Percentiles rank a stretch among this genome's conserved stretches.
phyloP scores from a whole-genome alignment of 805 yeast species.

The Saturnispora dispora region DNA sequence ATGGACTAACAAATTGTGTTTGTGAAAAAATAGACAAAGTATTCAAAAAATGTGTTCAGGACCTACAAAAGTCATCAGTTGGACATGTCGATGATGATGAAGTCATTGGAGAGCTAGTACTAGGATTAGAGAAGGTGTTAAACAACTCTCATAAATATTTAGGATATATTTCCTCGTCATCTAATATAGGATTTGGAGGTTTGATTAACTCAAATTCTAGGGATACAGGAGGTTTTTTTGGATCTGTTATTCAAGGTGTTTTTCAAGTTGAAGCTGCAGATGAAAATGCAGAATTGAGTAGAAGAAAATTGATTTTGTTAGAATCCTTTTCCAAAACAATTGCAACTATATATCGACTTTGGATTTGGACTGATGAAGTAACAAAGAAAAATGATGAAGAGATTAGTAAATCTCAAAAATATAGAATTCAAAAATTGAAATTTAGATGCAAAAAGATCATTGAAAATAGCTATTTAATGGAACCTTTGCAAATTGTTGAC shows the following conservation, averaged over 20 bases:
- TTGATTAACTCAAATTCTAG: conserved; percentile 8
- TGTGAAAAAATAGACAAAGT: conserved; percentile 22
- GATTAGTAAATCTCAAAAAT: conserved; percentile 29
- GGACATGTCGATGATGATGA: conserved; percentile 24
- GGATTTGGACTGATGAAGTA: conserved; percentile 33
- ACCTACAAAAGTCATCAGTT: neutral
- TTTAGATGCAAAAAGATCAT: conserved; percentile 58
- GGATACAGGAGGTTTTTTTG: conserved; percentile 46
- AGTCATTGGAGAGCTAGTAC: conserved; percentile 36
- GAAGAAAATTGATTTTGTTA: conserved; percentile 47
- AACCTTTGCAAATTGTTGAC: conserved; percentile 67
- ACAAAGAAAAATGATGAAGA: neutral
- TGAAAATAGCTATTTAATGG: conserved; percentile 55
- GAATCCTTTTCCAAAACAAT: conserved; percentile 56
- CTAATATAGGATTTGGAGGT: conserved; percentile 2
- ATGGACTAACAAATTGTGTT: conserved; percentile 20
- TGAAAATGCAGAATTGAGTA: conserved; percentile 39
- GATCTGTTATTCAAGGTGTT: conserved; percentile 68
- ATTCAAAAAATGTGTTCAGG: conserved; percentile 10
- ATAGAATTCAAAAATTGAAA: conserved; percentile 52
- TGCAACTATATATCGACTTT: conserved; percentile 46
- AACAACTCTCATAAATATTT: conserved; percentile 49
- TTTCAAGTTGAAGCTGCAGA: conserved; percentile 62
- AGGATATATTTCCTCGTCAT: conserved; percentile 12
- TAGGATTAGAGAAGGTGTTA: conserved; percentile 61